phyloP scores from a whole-genome alignment of 352 stramenopile genomes.

The Phytophthora cryptogea region DNA sequence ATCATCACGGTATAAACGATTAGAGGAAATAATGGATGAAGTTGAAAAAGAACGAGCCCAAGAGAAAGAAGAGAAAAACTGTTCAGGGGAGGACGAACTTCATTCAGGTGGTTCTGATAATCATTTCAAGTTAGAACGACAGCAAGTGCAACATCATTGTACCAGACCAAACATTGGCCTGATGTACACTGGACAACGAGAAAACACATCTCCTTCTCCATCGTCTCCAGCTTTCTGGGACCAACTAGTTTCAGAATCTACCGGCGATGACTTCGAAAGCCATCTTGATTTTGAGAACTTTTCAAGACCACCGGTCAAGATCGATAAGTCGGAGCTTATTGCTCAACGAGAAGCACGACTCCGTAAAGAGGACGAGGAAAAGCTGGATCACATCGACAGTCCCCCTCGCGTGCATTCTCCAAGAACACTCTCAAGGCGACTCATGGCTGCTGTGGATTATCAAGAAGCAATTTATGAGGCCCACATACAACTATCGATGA shows the following conservation, averaged over 20 bases:
- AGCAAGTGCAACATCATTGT: neutral
- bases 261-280: neutral
- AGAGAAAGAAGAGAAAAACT: slow-evolving; percentile 10
- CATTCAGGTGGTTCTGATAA: neutral
- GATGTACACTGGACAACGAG: neutral
- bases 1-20: slow-evolving; percentile 23
- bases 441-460: slow-evolving; percentile 71
- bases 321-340: slow-evolving; percentile 33
- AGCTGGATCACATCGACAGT: slow-evolving; percentile 16
- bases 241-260: slow-evolving; percentile 24
- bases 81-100: neutral
- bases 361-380: slow-evolving; percentile 18
- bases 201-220: slow-evolving; percentile 8
- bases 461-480: slow-evolving; percentile 70
- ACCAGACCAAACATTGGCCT: neutral
- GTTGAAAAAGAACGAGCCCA: slow-evolving; percentile 36
- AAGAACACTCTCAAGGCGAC: slow-evolving; percentile 43
- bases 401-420: slow-evolving; percentile 45
- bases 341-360: slow-evolving; percentile 25
- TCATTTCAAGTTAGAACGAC: neutral
- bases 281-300: neutral
- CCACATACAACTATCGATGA: slow-evolving; percentile 57
- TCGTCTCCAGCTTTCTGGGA: slow-evolving; percentile 39
- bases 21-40: slow-evolving; percentile 58
- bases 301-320: slow-evolving; percentile 11